A percentile compares a stretch with the other conserved stretches of the same genome.
Evolutionary conservation across 1,284 basidiomycete genomes (phyloP).

Genomic region (Sphaerobolus stellatus): DNA sequence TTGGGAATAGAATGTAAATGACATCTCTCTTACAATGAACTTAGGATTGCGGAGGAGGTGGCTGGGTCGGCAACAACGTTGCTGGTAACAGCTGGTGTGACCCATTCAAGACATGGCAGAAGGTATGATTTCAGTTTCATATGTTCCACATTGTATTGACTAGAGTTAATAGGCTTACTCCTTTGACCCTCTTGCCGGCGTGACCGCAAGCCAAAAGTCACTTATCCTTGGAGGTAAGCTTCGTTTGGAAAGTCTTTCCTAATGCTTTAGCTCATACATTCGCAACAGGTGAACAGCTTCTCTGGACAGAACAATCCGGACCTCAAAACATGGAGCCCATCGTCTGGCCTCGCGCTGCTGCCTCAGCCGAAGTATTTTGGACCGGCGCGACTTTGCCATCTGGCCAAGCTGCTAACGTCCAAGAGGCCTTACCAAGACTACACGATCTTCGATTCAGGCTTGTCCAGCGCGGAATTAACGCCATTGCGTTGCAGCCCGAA

Average conservation of each 20-base stretch:
- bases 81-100: conserved; percentile 38
- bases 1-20: not conserved
- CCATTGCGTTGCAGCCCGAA: conserved; percentile 45
- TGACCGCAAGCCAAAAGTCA: conserved; percentile 24
- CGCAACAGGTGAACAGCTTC: conserved; percentile 29
- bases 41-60: conserved; percentile 39
- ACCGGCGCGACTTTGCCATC: conserved; percentile 33
- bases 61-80: conserved; percentile 37
- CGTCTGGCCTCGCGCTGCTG: conserved; percentile 49
- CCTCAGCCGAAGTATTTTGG: conserved; percentile 53
- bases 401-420: conserved; percentile 15
- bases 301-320: conserved; percentile 50
- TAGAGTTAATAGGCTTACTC: conserved; percentile 28
- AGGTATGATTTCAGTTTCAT: conserved; percentile 23
- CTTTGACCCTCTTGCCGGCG: conserved; percentile 40
- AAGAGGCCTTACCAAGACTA: conserved; percentile 41
- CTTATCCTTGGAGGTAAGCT: conserved; percentile 39
- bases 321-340: conserved; percentile 41
- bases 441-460: conserved; percentile 46
- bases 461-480: conserved; percentile 39
- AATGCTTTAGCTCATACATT: not conserved
- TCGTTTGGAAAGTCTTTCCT: not conserved
- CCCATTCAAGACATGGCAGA: conserved; percentile 42
- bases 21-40: not conserved
- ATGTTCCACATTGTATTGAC: no score